Percentiles rank a stretch among this genome's conserved stretches.
These are phyloP conservation scores for Trichomonascaceae sp. DNA, from an alignment of 1,139 yeast species.

Conservation along the genomic window DNA sequence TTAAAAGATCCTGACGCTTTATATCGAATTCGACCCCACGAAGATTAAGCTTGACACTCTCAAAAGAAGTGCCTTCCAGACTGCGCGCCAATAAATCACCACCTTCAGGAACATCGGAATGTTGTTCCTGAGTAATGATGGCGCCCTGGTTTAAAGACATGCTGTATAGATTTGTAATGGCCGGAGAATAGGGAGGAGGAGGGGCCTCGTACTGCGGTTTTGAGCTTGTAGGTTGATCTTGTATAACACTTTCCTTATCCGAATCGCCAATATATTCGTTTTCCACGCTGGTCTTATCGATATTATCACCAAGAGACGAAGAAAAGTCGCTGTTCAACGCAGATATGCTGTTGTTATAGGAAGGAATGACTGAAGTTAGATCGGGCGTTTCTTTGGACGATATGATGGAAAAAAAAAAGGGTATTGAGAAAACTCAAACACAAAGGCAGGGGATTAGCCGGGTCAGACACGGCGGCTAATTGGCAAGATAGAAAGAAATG, in stretches of 20 bases:
- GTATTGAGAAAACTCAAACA: too few species aligned
- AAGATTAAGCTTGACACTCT: conserved; percentile 52
- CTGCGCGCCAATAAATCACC: background rate
- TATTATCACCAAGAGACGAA: background rate
- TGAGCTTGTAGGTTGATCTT: conserved; percentile 11
- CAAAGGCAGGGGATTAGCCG: too few species aligned
- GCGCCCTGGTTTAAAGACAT: conserved; percentile 26
- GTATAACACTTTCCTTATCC: conserved; percentile 5
- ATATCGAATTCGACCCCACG: conserved; percentile 62
- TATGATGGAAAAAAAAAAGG: background rate
- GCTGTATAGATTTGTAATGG: conserved; percentile 19
- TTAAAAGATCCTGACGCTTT: conserved; percentile 82
- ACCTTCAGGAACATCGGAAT: conserved; percentile 14
- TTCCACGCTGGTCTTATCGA: background rate
- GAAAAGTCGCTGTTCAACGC: conserved; percentile 2
- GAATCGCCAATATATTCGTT: background rate
- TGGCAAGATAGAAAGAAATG: background rate
- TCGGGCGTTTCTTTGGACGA: conserved; percentile 8
- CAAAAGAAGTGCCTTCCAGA: conserved; percentile 14
- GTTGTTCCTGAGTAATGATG: conserved; percentile 31
- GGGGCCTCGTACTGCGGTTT: conserved; percentile 10
- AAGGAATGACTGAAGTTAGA: conserved; percentile 16
- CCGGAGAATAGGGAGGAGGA: conserved; percentile 29
- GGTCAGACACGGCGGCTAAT: background rate
- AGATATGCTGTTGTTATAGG: background rate